Percentiles rank a stretch among this genome's conserved stretches.
These are phyloP conservation scores for Mycosarcoma mackinlayi DNA, from an alignment of 1,284 basidiomycete genomes.

Conservation along the genomic window DNA sequence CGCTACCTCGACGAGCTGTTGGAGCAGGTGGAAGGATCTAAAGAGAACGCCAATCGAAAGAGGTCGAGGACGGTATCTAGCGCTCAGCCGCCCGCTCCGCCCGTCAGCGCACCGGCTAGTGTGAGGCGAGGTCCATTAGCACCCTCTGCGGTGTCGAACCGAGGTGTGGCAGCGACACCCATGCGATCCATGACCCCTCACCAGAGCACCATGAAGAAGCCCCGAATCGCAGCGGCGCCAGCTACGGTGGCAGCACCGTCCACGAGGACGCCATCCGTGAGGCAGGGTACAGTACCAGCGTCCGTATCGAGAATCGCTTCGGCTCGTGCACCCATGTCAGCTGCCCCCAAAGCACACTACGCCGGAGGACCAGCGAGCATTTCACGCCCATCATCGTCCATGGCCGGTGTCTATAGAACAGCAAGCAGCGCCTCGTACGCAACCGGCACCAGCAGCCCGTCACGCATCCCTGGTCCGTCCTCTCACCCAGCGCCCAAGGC, in stretches of 20 bases:
- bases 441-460: slow-evolving; percentile 36
- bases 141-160: slow-evolving; percentile 27
- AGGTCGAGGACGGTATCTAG: slow-evolving; percentile 31
- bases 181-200: slow-evolving; percentile 36
- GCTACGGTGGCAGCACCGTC: slow-evolving; percentile 25
- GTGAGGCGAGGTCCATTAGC: slow-evolving; percentile 34
- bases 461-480: slow-evolving; percentile 37
- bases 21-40: slow-evolving; percentile 54
- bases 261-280: slow-evolving; percentile 17
- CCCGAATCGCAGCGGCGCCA: slow-evolving; percentile 30
- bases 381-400: slow-evolving; percentile 29
- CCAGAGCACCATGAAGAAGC: slow-evolving; percentile 43
- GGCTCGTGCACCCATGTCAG: slow-evolving; percentile 31
- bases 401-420: slow-evolving; percentile 28
- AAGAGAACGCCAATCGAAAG: slow-evolving; percentile 50
- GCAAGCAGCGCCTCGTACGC: slow-evolving; percentile 37
- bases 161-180: slow-evolving; percentile 30
- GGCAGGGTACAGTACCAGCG: slow-evolving; percentile 17
- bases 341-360: slow-evolving; percentile 24
- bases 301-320: slow-evolving; percentile 32
- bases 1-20: slow-evolving; percentile 81
- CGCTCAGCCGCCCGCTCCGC: slow-evolving; percentile 19
- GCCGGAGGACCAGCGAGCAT: slow-evolving; percentile 13
- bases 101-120: slow-evolving; percentile 32
- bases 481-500: slow-evolving; percentile 16